Evolutionary conservation across 1,284 basidiomycete genomes (phyloP).

Genomic region (Cutaneotrichosporon cutaneum): DNA sequence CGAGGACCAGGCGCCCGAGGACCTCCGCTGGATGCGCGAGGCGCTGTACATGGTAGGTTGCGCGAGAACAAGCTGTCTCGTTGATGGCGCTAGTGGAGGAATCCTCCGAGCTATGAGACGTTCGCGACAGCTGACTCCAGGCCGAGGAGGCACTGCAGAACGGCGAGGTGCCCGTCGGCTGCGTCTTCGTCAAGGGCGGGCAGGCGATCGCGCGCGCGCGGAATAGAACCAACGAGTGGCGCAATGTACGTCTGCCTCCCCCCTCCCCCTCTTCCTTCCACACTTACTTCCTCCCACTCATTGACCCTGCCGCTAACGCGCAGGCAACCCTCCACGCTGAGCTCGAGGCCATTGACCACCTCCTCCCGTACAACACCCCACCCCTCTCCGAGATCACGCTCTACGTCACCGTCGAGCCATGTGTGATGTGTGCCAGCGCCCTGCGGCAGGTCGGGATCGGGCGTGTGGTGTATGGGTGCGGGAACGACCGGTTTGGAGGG

Average conservation of each 20-base stretch:
- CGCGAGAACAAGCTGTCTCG: neutral
- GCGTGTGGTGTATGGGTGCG: constrained; percentile 88
- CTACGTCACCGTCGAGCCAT: constrained; percentile 98
- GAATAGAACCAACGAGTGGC: constrained; percentile 91
- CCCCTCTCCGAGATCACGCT: constrained; percentile 78
- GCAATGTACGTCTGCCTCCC: constrained; percentile 65
- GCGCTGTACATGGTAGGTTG: constrained; percentile 48
- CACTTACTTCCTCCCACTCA: neutral
- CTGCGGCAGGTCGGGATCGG: constrained; percentile 89
- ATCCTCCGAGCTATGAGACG: too few species aligned
- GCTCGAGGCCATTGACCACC: constrained; percentile 91
- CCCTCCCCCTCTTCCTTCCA: constrained; percentile 1
- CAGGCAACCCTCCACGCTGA: constrained; percentile 97
- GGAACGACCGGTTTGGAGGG: constrained; percentile 95
- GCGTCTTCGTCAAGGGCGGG: constrained; percentile 83
- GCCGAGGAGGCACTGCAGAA: constrained; percentile 74
- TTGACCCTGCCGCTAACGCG: constrained; percentile 6
- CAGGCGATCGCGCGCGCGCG: constrained; percentile 77
- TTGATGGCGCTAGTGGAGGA: too few species aligned
- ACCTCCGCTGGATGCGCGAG: constrained; percentile 53
- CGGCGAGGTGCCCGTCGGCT: constrained; percentile 93
- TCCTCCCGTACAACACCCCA: constrained; percentile 63
- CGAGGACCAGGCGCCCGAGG: constrained; percentile 44
- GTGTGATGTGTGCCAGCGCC: constrained; percentile 98
- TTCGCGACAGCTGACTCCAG: constrained; percentile 39